phyloP scores from a whole-genome alignment of 345 rosid species.

The Bruguiera gymnorhiza region DNA sequence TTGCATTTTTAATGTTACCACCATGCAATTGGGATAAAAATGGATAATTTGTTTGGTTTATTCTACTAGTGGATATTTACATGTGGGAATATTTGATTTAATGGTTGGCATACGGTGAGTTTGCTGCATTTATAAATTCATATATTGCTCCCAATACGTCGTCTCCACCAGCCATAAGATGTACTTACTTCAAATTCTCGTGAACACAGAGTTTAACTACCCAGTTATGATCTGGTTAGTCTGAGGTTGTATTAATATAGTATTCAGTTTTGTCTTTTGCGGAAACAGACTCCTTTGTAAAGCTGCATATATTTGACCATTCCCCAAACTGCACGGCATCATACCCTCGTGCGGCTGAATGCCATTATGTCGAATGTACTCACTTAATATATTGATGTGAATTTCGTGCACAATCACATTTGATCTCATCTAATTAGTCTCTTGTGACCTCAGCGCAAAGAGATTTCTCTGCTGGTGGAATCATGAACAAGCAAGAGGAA shows the following conservation, averaged over 20 bases:
- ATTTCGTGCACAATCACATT: neutral
- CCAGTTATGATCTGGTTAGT: conserved; percentile 8
- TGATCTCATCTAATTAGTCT: conserved; percentile 12
- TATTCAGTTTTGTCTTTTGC: neutral
- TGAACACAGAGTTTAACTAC: neutral
- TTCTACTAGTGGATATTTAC: neutral
- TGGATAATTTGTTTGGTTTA: conserved; percentile 4
- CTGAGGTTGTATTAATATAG: neutral
- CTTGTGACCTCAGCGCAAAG: conserved; percentile 54
- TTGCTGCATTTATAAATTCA: neutral
- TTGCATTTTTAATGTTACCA: neutral
- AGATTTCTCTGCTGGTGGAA: conserved; percentile 46
- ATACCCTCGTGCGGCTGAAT: too few relatives aligned
- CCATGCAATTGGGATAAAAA: conserved; percentile 2
- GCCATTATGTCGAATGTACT: too few relatives aligned
- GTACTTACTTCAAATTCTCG: neutral
- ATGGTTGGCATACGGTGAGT: conserved; percentile 8
- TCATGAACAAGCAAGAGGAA: conserved; percentile 47
- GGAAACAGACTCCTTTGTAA: too few relatives aligned
- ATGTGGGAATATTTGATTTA: neutral
- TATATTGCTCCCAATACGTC: neutral
- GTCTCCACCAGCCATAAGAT: conserved; percentile 6
- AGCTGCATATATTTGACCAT: too few relatives aligned
- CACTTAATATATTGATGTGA: neutral
- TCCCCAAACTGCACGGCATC: too few relatives aligned